Conservation (phyloP, 495 filamentous ascomycete genomes). For the Articulospora tetracladia region DNA sequence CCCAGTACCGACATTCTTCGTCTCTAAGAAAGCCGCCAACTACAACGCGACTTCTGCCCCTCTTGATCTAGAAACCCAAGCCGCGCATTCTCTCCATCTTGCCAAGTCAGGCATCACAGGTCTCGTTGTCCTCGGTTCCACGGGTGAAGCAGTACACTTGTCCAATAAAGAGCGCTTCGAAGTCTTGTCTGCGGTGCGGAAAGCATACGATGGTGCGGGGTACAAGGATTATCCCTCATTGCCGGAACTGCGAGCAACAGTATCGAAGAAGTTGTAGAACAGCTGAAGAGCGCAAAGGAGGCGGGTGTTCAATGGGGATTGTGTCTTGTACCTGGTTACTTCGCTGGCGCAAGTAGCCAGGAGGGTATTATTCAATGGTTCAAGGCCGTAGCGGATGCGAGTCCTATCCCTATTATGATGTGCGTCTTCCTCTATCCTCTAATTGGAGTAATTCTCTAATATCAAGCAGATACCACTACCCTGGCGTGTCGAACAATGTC, state of each 20-base stretch:
- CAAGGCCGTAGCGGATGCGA: constrained; percentile 45
- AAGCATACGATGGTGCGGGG: constrained; percentile 49
- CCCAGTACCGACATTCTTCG: constrained; percentile 29
- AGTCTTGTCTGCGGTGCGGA: constrained; percentile 50
- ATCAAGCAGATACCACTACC: constrained; percentile 56
- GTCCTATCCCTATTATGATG: constrained; percentile 52
- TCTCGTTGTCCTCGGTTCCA: constrained; percentile 62
- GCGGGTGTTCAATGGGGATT: constrained; percentile 64
- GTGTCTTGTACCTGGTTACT: constrained; percentile 55
- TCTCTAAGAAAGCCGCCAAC: constrained; percentile 19
- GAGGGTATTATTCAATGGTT: constrained; percentile 51
- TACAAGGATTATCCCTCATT: constrained; percentile 62
- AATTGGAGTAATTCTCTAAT: neutral
- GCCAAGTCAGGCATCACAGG: constrained; percentile 58
- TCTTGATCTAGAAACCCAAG: constrained; percentile 54
- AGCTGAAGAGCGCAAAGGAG: constrained; percentile 49
- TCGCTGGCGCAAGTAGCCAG: constrained; percentile 43
- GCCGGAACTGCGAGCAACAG: constrained; percentile 62
- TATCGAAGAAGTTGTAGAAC: constrained; percentile 58
- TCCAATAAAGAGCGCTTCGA: constrained; percentile 52
- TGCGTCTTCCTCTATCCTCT: constrained; percentile 22
- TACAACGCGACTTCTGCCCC: constrained; percentile 29
- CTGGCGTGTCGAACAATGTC: constrained; percentile 59
- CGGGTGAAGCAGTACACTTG: constrained; percentile 66
- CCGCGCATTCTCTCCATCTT: constrained; percentile 57